These are phyloP conservation scores for Symbiodinium natans DNA, from an alignment of 73 alveolate genomes.

Conservation along the genomic window DNA sequence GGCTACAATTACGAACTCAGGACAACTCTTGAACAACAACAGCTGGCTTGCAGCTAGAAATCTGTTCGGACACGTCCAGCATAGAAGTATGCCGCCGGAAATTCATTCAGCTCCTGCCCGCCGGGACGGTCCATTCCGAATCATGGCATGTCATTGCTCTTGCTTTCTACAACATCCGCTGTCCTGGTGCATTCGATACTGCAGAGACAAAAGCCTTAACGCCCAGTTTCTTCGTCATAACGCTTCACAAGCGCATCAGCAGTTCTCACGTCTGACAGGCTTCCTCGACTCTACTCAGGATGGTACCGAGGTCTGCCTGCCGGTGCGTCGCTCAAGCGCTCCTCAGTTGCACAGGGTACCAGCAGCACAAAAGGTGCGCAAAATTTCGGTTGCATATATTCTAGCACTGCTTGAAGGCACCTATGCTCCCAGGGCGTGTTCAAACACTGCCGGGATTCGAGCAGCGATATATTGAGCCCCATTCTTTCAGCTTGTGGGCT, in stretches of 20 bases:
- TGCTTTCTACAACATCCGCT: too few relatives aligned
- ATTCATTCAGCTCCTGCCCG: slow-evolving; percentile 61
- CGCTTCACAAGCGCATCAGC: too few relatives aligned
- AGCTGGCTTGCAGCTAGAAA: neutral
- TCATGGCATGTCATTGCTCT: too few relatives aligned
- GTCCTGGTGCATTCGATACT: slow-evolving; percentile 90
- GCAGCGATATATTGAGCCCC: slow-evolving; percentile 76
- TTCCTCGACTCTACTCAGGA: neutral
- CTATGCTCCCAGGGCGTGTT: too few relatives aligned
- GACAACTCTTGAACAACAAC: too few relatives aligned
- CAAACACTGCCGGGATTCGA: slow-evolving; percentile 2
- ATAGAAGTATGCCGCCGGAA: slow-evolving; percentile 90
- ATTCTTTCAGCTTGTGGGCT: slow-evolving; percentile 58
- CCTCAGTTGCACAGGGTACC: neutral
- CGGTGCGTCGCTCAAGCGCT: slow-evolving; percentile 10
- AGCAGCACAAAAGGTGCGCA: too few relatives aligned
- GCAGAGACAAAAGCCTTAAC: slow-evolving; percentile 57
- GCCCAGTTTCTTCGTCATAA: too few relatives aligned
- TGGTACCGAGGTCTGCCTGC: neutral
- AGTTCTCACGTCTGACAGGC: neutral
- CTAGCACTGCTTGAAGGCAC: too few relatives aligned
- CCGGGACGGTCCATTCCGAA: neutral
- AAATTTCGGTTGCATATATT: too few relatives aligned
- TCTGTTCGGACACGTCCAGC: slow-evolving; percentile 85
- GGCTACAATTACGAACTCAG: too few relatives aligned